Conservation (phyloP, 192 early-diverging fungal genomes). For the Glomus cerebriforme region DNA sequence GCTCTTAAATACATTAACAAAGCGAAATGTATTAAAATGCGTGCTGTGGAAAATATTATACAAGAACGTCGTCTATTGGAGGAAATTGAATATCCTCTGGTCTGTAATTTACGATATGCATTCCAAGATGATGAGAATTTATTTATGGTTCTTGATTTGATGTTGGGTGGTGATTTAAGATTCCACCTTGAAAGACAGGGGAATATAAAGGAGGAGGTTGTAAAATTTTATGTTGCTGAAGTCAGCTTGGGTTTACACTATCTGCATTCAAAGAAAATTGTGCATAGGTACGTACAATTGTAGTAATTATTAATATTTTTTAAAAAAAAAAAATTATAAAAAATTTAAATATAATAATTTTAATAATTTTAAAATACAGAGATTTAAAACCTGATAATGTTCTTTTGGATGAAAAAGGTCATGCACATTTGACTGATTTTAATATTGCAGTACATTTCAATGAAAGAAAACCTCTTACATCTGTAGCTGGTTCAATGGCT, state of each 20-base stretch:
- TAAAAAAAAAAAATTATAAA: constrained; percentile 11
- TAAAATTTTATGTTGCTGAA: constrained; percentile 77
- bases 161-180: constrained; percentile 93
- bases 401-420: constrained; percentile 72
- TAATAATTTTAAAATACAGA: constrained; percentile 35
- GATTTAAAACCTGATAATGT: constrained; percentile 91
- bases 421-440: constrained; percentile 84
- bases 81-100: constrained; percentile 79
- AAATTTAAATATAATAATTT: neutral
- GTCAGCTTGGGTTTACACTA: constrained; percentile 64
- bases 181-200: constrained; percentile 80
- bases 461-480: constrained; percentile 63
- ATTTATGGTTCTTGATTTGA: constrained; percentile 93
- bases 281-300: constrained; percentile 56
- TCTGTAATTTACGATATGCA: constrained; percentile 91
- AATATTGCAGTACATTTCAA: constrained; percentile 81
- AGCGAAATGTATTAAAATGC: constrained; percentile 84
- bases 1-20: constrained; percentile 99
- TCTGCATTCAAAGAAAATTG: constrained; percentile 69
- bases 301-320: neutral
- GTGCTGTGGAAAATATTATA: constrained; percentile 86
- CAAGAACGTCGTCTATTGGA: constrained; percentile 88
- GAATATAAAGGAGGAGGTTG: constrained; percentile 63
- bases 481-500: constrained; percentile 80
- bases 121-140: constrained; percentile 95